Base-by-base conservation (phyloP, 2,329 filamentous ascomycete species). In the Paecilomyces sp. region DNA sequence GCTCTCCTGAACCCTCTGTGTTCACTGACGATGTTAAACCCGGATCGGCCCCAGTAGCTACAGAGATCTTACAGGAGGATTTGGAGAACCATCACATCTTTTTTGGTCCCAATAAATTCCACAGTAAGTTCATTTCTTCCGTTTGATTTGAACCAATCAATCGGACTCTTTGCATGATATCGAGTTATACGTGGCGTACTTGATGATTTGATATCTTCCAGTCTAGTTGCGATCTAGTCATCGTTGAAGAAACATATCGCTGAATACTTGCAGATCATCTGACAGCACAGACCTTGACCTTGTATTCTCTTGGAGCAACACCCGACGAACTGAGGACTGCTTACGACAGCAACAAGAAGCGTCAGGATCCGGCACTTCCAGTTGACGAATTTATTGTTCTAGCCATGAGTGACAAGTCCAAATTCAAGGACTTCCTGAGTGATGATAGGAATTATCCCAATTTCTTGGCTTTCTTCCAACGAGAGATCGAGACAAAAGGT, bases 401-500 rank as follows among this genome's bases (percentile, higher is more conserved):
- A 3, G 81, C 83, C 9, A 79, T 93, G 62, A 71, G 78, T 8
- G 79, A 88, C 59, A 84, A 82, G 57, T 74, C 77, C 2, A 76
- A 77, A 31, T 88, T 88, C 59, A 79, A 80, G 56, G 69, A 75
- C 12, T 85, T 84, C 63, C 76, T 94, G 0, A 89, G 88, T 11
- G 82, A 86, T 9, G 84, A 80, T 58, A 68, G 80, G 52, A 77
- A 86, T 71, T 96, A 95, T 69, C 76, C 85, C 8, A 86, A 91
- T 67, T 96, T 89, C 69, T 79, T 96, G 1, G 76, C 78, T 6
- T 96, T 90, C 77, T 97, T 91, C 75, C 84, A 90, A 68, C 70
- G 75, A 1, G 87, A 94, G 70, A 90, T 96, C 34, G 83, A 87
- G 12, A 70, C 72, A 30, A 82, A 82, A 41, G 83, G 85, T 0